Evolutionary conservation across 2,329 filamentous ascomycete species (phyloP).

Genomic region (Tympanopsis confertula): DNA sequence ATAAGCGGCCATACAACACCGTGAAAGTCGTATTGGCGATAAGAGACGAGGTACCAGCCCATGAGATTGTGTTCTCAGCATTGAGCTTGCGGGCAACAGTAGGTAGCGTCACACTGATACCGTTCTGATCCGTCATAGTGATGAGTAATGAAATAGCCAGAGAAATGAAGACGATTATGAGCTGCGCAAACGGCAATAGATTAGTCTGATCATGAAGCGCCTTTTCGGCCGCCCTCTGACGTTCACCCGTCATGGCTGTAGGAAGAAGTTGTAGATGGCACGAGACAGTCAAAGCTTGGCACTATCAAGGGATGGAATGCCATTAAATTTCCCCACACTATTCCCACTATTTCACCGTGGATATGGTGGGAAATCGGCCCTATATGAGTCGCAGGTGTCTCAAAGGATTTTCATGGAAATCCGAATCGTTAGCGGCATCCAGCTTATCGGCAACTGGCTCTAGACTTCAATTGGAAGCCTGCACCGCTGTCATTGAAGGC

Average conservation of each 20-base stretch:
- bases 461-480: no score
- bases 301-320: no score
- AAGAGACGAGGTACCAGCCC: slow-evolving; percentile 38
- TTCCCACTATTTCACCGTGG: no score
- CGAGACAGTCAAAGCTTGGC: no score
- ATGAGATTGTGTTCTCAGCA: slow-evolving; percentile 36
- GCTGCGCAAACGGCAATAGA: slow-evolving; percentile 35
- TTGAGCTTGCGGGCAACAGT: slow-evolving; percentile 34
- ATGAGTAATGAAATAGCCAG: slow-evolving; percentile 40
- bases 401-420: no score
- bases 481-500: no score
- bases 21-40: slow-evolving; percentile 51
- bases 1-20: slow-evolving; percentile 50
- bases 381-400: no score
- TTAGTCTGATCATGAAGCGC: slow-evolving; percentile 43
- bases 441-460: no score
- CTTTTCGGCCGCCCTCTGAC: slow-evolving; percentile 21
- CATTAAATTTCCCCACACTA: no score
- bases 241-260: slow-evolving; percentile 8
- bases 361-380: no score
- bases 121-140: slow-evolving; percentile 44
- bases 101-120: slow-evolving; percentile 36
- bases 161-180: slow-evolving; percentile 36
- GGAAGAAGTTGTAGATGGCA: no score
- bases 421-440: no score